Conservation (phyloP, 2,329 filamentous ascomycete genomes). For the Fusarium citri region DNA sequence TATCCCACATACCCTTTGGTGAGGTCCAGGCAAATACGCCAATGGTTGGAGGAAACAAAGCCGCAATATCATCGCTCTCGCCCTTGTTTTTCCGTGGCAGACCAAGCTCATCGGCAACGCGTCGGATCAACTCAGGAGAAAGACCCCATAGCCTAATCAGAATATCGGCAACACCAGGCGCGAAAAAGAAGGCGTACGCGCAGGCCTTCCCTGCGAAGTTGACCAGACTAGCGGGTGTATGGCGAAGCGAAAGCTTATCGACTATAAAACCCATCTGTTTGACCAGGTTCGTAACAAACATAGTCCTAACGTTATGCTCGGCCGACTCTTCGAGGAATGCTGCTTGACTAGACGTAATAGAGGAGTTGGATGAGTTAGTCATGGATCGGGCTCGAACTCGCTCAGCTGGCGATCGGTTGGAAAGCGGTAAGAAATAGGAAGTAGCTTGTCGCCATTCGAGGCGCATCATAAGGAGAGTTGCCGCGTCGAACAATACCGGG, state of each 20-base stretch:
- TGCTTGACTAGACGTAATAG: slow-evolving; percentile 74
- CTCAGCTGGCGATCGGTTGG: slow-evolving; percentile 64
- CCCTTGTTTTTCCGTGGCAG: slow-evolving; percentile 66
- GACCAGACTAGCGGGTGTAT: slow-evolving; percentile 74
- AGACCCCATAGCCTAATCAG: slow-evolving; percentile 84
- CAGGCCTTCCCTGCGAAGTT: slow-evolving; percentile 91
- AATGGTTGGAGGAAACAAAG: slow-evolving; percentile 76
- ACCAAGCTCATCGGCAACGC: slow-evolving; percentile 76
- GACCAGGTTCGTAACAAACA: slow-evolving; percentile 84
- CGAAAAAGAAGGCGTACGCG: slow-evolving; percentile 94
- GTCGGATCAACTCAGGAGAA: slow-evolving; percentile 74
- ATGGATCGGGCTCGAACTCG: slow-evolving; percentile 58
- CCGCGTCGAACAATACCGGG: slow-evolving; percentile 81
- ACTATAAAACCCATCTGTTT: slow-evolving; percentile 89
- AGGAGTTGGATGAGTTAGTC: slow-evolving; percentile 68
- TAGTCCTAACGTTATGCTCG: slow-evolving; percentile 88
- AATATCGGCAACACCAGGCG: slow-evolving; percentile 85
- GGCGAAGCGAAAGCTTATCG: slow-evolving; percentile 85
- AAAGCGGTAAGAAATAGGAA: slow-evolving; percentile 72
- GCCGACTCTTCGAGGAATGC: slow-evolving; percentile 72
- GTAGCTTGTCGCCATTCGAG: slow-evolving; percentile 86
- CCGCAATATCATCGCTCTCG: slow-evolving; percentile 73
- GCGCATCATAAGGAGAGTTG: slow-evolving; percentile 85
- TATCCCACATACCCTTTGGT: slow-evolving; percentile 60
- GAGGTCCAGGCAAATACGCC: slow-evolving; percentile 68